Evolutionary conservation across 371 early-diverging fungal genomes (phyloP), one percentile per base, ranked within the genome.

Genomic region (Cokeromyces recurvatus): DNA sequence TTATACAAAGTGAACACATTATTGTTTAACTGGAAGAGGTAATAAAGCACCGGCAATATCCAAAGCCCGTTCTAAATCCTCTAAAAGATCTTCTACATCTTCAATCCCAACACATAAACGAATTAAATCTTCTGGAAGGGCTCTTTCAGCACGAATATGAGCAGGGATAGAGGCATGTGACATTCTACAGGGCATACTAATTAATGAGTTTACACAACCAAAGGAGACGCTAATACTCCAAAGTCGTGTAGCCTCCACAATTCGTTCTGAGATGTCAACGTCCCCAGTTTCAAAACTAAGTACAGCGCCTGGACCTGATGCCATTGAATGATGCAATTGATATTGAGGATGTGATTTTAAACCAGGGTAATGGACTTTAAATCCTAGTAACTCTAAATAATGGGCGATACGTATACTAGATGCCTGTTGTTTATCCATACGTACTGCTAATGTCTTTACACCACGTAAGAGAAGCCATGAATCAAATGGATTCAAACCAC

Each of bases 151-250:
- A 39, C 98, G 81, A 10, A 94, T 79, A 46, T 88, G 82, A 9
- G 89, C 91, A 11, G 97, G 94, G 25, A 98, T 95, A 46, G 92
- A 90, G 23, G 97, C 93, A 55, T 98, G 98, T 0, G 94, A 92
- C 98, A 98, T 98, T 56, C 87, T 78, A 64, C 94, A 94, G 14
- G 97, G 97, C 94, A 97, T 94, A 62, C 93, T 91, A 54, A 97
- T 95, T 51, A 97, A 78, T 27, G 94, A 93, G 68, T 97, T 95
- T 49, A 97, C 91, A 64, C 95, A 93, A 6, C 97, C 97, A 82
- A 97, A 95, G 49, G 90, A 89, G 39, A 95, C 97, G 48, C 87
- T 87, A 52, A 95, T 95, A 32, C 86, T 86, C 89, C 90, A 97
- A 29, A 95, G 55, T 35, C 81, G 77, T 9, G 91, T 82, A 7